Conservation (phyloP, 2,329 filamentous ascomycete genomes). For the Grosmannia clavigera region DNA sequence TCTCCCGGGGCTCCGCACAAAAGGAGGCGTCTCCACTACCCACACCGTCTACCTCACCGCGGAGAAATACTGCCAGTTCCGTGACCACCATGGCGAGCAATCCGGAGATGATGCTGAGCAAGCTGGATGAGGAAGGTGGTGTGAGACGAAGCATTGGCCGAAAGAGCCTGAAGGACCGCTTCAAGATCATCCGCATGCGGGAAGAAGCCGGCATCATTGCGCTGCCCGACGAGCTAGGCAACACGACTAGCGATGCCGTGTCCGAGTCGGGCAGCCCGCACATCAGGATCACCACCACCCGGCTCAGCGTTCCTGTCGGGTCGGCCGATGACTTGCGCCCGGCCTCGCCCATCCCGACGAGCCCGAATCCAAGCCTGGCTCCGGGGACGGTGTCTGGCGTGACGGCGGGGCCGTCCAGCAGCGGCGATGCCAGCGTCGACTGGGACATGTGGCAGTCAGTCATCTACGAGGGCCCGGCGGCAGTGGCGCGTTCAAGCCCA, state of each 20-base stretch:
- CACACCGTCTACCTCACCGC: conserved; percentile 25
- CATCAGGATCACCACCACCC: background rate
- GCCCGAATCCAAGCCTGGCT: conserved; percentile 57
- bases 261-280: background rate
- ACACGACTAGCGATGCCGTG: background rate
- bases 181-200: conserved; percentile 63
- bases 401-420: conserved; percentile 59
- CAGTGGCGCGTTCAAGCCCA: conserved; percentile 74
- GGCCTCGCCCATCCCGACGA: conserved; percentile 43
- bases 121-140: conserved; percentile 54
- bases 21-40: conserved; percentile 42
- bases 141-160: conserved; percentile 32
- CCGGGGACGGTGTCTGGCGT: conserved; percentile 80
- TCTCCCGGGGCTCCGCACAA: conserved; percentile 54
- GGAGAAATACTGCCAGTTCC: conserved; percentile 67
- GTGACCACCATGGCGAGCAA: conserved; percentile 69
- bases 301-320: conserved; percentile 3
- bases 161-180: conserved; percentile 63
- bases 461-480: conserved; percentile 85
- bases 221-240: conserved; percentile 24
- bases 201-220: conserved; percentile 52
- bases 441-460: conserved; percentile 98
- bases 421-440: conserved; percentile 61
- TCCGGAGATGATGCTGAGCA: conserved; percentile 65
- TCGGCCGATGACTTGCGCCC: conserved; percentile 15